phyloP scores from a whole-genome alignment of 2,329 filamentous ascomycete genomes.

The Colletotrichum falcatum region DNA sequence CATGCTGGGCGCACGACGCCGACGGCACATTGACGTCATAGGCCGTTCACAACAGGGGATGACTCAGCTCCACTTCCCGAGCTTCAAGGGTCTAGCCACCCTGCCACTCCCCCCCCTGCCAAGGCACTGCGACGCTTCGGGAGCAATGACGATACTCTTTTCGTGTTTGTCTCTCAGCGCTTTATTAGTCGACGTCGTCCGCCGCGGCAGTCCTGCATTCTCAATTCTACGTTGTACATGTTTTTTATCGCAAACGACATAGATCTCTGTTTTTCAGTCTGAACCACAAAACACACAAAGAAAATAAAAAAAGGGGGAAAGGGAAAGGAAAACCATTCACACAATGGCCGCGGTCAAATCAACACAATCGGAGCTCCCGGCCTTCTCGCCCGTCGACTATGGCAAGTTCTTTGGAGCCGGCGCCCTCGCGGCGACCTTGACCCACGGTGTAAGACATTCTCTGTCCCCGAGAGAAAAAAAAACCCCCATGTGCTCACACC shows the following conservation, averaged over 20 bases:
- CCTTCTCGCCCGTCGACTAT: conserved; percentile 59
- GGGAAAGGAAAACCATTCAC: not conserved
- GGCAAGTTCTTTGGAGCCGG: conserved; percentile 66
- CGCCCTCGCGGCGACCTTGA: conserved; percentile 63
- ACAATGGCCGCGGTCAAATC: conserved; percentile 37
- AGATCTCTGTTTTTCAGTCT: not conserved
- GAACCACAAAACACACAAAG: not conserved
- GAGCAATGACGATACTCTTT: conserved; percentile 19
- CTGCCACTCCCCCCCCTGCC: conserved; percentile 26
- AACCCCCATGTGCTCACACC: not conserved
- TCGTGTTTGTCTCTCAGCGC: not conserved
- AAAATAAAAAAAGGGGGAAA: not conserved
- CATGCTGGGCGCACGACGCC: not conserved
- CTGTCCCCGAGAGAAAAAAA: too few species aligned
- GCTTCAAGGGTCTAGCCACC: too few species aligned
- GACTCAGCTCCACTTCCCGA: conserved; percentile 21
- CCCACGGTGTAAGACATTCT: conserved; percentile 58
- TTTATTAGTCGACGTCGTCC: conserved; percentile 10
- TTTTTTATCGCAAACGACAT: not conserved
- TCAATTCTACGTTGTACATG: too few species aligned
- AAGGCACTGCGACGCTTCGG: conserved; percentile 19
- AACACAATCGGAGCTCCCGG: conserved; percentile 49
- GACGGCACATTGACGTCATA: conserved; percentile 35
- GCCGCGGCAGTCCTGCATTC: conserved; percentile 9
- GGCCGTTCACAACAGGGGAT: conserved; percentile 13